Base-by-base conservation (phyloP, 768 basidiomycete species). In the Tricholomella constricta region DNA sequence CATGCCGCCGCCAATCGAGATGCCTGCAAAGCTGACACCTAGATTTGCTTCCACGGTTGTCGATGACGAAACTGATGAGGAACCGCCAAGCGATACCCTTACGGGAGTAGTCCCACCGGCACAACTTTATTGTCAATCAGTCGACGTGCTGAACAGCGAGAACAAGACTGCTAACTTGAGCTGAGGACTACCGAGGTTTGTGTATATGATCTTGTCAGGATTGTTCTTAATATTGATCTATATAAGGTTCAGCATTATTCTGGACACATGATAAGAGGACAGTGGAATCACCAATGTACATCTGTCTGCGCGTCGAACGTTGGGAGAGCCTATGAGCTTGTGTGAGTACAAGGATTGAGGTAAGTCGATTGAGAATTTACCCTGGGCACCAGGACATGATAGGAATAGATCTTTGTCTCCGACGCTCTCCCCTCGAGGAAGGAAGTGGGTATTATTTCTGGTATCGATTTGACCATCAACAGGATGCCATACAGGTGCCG, bases 141-240 rank as follows among this genome's bases (percentile, higher is more conserved):
- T 15, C n/a, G n/a, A n/a, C n/a, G n/a, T n/a, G n/a, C n/a, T n/a
- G n/a, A n/a, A n/a, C n/a, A n/a, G n/a, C n/a, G n/a, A n/a, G n/a
- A n/a, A n/a, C n/a, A n/a, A n/a, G n/a, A n/a, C n/a, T n/a, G 54
- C 44, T n/a, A 19, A 58, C 56, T 58, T 58, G 14, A 54, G 48
- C 38, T 58, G 52, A 14, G 56, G 45, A 26, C 27, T 54, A 25
- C 56, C 56, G 11, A 51, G 7, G 23, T 58, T 58, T 9, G 36
- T 27, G n/a, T 26, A 58, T 25, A 54, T 34, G 15, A 54, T 42
- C 15, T 58, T 27, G 29, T 54, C 52, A 7, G 52, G 56, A 42
- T 58, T 58, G 26, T 54, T 54, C n/a, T 7, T 20, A 12, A 54
- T 53, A 29, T 54, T 53, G 27, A 54, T 38, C 51, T 57, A 4